Evolutionary conservation across 768 basidiomycete genomes (phyloP), one percentile per base, ranked within the genome.

Genomic region (Ramaria sp.): DNA sequence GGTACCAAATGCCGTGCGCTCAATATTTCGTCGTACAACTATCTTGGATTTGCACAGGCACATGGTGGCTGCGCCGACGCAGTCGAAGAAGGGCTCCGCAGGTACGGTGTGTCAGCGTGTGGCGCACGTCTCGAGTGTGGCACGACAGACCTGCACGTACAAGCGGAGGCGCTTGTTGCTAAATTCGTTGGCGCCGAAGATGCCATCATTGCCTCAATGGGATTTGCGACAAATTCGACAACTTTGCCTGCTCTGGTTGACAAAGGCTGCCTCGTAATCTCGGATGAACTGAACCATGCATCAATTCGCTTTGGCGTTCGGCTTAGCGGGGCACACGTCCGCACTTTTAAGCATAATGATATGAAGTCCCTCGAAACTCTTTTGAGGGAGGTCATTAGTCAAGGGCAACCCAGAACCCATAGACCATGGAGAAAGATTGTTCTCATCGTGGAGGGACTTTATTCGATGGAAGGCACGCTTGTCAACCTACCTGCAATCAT

Each of bases 391-490:
- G 84, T 83, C 24, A 94, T 99, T 71, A 91, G 88, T 64, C 96
- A 99, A 69, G 96, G 96, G 15, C 95, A 98, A 68, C 93, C 95
- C 4, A 87, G 93, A 73, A 96, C 93, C 0, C 96, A 98, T 65
- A 73, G 96, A n/a, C 95, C 95, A 12, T 98, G 96, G 96, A 96
- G 95, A 76, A 97, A 95, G 75, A 98, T 99, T 60, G 70, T 99
- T 39, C 62, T 99, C 43, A 81, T 97, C 54, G 91, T 98, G 12
- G 96, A 99, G 68, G 96, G 96, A 2, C 70, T 99, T 45, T 98
- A 91, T 73, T 92, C 89, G 60, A 99, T 99, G 96, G 96, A 98
- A 71, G 96, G 96, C n/a, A 93, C 90, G 7, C 64, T 98, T 62
- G 82, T 88, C 38, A 82, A 97, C 67, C 65, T 99, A 43, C 96